Evolutionary conservation across 495 filamentous ascomycete genomes (phyloP).

Genomic region (Penicillium chermesinum): DNA sequence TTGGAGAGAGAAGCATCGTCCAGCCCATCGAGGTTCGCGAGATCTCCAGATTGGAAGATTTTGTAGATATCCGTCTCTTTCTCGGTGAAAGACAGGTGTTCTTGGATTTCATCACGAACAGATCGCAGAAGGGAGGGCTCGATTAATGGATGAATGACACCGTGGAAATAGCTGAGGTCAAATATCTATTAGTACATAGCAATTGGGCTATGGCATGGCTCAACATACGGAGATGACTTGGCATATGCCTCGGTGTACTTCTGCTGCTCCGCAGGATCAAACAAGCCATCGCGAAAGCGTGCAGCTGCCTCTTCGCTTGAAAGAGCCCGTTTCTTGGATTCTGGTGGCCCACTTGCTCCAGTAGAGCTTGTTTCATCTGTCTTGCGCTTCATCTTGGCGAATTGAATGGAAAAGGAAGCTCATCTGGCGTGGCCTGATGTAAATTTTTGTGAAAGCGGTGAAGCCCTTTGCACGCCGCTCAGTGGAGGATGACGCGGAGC

Average conservation of each 20-base stretch:
- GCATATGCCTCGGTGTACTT: constrained; percentile 68
- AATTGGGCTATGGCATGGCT: not conserved
- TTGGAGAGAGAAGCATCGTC: constrained; percentile 74
- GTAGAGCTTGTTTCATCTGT: constrained; percentile 32
- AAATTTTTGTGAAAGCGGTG: constrained; percentile 1
- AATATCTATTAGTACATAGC: constrained; percentile 6
- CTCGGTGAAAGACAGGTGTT: constrained; percentile 87
- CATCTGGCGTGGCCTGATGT: not conserved
- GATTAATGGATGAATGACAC: constrained; percentile 77
- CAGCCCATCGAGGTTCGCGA: constrained; percentile 93
- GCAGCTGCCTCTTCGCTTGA: constrained; percentile 42
- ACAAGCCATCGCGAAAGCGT: constrained; percentile 70
- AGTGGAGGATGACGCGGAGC: no score
- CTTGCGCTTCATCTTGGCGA: constrained; percentile 52
- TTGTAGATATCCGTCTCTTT: constrained; percentile 99
- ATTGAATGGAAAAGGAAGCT: constrained; percentile 3
- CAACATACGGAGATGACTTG: constrained; percentile 60
- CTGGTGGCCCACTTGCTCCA: constrained; percentile 37
- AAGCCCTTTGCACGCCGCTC: not conserved
- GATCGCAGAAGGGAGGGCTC: constrained; percentile 71
- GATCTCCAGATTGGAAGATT: constrained; percentile 96
- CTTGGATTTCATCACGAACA: constrained; percentile 84
- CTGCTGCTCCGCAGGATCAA: constrained; percentile 60
- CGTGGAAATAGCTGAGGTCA: constrained; percentile 68
- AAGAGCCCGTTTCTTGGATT: constrained; percentile 49